Conservation (phyloP, 78 protist species). For the Chrysochromulina parva region DNA sequence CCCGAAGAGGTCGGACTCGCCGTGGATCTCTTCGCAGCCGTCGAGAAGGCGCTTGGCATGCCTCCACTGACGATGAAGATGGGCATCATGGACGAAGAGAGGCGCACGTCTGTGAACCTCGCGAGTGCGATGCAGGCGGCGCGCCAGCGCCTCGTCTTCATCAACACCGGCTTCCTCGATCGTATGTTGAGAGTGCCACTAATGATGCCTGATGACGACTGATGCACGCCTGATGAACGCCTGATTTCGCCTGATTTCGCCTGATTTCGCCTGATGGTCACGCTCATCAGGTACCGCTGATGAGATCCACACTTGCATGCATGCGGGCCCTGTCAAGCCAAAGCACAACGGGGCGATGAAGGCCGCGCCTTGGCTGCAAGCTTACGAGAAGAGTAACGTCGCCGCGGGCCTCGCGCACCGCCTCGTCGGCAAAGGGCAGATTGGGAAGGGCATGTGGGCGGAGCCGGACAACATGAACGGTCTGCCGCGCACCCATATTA, state of each 20-base stretch:
- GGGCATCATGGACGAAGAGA: constrained; percentile 62
- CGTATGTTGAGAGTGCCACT: neutral
- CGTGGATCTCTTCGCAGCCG: constrained; percentile 8
- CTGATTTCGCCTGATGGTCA: no score
- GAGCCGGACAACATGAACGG: constrained; percentile 45
- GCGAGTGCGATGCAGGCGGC: constrained; percentile 17
- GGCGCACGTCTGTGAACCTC: constrained; percentile 55
- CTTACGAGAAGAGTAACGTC: constrained; percentile 57
- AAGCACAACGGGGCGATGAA: constrained; percentile 25
- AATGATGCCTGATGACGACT: no score
- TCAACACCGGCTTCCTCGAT: constrained; percentile 58
- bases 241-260: no score
- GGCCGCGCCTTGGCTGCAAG: constrained; percentile 31
- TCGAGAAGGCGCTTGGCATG: constrained; percentile 39
- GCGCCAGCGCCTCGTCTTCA: constrained; percentile 37
- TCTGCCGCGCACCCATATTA: no score
- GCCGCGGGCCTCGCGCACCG: constrained; percentile 12
- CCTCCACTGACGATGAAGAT: constrained; percentile 25
- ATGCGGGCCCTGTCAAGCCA: constrained; percentile 31
- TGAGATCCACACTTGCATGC: constrained; percentile 58
- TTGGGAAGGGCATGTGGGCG: constrained; percentile 63
- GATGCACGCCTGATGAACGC: no score
- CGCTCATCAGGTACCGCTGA: constrained; percentile 20
- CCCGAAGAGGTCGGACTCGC: constrained; percentile 39
- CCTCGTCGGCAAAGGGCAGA: constrained; percentile 37